phyloP scores from a whole-genome alignment of 1,284 basidiomycete species.

The Pascua guehoae region DNA sequence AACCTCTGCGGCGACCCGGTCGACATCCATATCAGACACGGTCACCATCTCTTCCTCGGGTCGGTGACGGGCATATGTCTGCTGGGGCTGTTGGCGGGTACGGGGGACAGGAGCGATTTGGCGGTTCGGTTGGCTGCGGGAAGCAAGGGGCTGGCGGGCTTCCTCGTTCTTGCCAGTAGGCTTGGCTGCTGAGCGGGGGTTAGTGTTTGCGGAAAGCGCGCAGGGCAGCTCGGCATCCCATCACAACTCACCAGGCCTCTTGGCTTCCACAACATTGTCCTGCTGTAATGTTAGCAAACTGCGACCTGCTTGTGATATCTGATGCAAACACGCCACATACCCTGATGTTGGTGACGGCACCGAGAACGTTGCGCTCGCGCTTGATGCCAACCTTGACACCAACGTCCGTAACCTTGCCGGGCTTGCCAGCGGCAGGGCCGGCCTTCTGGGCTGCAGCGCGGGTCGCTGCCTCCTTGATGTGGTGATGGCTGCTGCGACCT shows the following conservation, averaged over 20 bases:
- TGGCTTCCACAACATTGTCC: conserved; percentile 27
- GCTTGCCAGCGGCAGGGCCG: conserved; percentile 8
- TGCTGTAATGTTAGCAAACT: conserved; percentile 17
- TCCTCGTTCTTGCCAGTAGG: too few species aligned
- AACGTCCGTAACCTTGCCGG: not conserved
- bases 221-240: too few species aligned
- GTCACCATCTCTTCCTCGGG: conserved; percentile 20
- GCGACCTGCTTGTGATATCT: not conserved
- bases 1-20: conserved; percentile 5
- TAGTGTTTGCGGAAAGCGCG: too few species aligned
- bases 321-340: conserved; percentile 9
- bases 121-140: not conserved
- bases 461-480: conserved; percentile 28
- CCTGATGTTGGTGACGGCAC: conserved; percentile 35
- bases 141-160: not conserved
- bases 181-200: too few species aligned
- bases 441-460: conserved; percentile 30
- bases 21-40: conserved; percentile 38
- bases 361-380: conserved; percentile 41
- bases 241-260: conserved; percentile 33
- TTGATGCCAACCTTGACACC: conserved; percentile 39
- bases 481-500: conserved; percentile 24
- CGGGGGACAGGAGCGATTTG: too few species aligned
- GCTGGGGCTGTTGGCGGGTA: conserved; percentile 21
- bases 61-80: conserved; percentile 21